A percentile compares a stretch with the other conserved stretches of the same genome.
These are phyloP conservation scores for Solanum pinnatisectum DNA, from an alignment of 257 asterid species.

Conservation along the genomic window DNA sequence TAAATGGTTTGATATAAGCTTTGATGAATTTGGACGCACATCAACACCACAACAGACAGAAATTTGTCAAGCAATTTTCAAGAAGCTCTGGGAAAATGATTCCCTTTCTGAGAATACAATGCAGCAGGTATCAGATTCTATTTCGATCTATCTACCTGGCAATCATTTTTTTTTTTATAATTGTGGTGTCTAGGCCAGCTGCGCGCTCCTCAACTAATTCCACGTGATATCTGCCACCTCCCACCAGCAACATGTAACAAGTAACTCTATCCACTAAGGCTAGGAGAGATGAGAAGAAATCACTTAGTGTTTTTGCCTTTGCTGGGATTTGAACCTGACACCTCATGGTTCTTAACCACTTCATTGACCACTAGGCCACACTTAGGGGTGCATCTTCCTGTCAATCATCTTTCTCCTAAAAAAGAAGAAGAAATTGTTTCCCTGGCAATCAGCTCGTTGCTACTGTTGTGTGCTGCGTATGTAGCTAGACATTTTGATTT, in stretches of 20 bases:
- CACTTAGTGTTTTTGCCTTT: neutral
- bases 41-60: slow-evolving; percentile 86
- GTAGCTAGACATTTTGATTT: neutral
- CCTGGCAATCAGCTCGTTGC: neutral
- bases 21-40: slow-evolving; percentile 91
- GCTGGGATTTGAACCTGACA: neutral
- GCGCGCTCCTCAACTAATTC: neutral
- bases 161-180: neutral
- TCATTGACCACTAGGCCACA: neutral
- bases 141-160: neutral
- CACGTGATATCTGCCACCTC: neutral
- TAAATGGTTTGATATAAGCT: slow-evolving; percentile 75
- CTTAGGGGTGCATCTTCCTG: neutral
- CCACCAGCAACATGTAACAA: neutral
- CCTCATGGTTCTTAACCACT: neutral
- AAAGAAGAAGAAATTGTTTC: neutral
- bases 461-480: neutral
- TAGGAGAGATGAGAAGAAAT: neutral
- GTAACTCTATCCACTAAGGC: neutral
- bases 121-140: slow-evolving; percentile 53
- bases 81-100: slow-evolving; percentile 53
- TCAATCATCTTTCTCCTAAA: neutral
- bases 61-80: slow-evolving; percentile 79
- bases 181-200: neutral
- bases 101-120: slow-evolving; percentile 76